Evolutionary conservation across 2,329 filamentous ascomycete species (phyloP), one percentile per base, ranked within the genome.

Genomic region (Beauveria sp.): DNA sequence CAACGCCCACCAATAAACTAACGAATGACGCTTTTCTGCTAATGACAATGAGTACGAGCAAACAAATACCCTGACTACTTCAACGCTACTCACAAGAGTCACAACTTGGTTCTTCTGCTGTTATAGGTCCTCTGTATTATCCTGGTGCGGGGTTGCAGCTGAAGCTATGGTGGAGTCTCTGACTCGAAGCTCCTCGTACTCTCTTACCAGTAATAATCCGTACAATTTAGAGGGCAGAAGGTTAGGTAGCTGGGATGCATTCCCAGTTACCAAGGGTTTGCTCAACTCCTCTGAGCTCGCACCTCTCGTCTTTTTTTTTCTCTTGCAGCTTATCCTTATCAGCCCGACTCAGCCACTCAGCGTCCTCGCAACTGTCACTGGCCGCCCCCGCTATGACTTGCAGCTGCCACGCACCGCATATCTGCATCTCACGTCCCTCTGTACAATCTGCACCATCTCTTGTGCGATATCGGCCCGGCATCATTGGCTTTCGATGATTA

Each of bases 91-190:
- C 26, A 49, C 26, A 46, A 34, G 14, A 38, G 28, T 51, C 26
- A 49, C 26, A 46, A 34, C n/a, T 10, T 24, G 38, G 24, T 48
- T 9, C 3, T 26, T 34, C 40, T 16, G 53, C 14, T 38, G 34
- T 5, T 14, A 38, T 38, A 14, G 10, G 12, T 38, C 5, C 24
- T 59, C 18, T 52, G 34, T 38, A 28, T 28, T 26, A 16, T 26
- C 54, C 26, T 40, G 49, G 40, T 60, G 58, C 40, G 58, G 58
- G 43, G 43, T 24, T 20, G 31, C 16, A 60, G 58, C 58, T 60
- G 58, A 60, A 60, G 58, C 58, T 60, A 60, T 60, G 50, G 58
- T 60, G 58, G 58, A 42, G 49, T 28, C 58, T 60, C 40, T 54
- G 58, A 60, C 58, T 60, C 58, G 58, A 38, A 60, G 46, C 52